Evolutionary conservation across 2,329 filamentous ascomycete genomes (phyloP), one percentile per base, ranked within the genome.

Genomic region (Aphanocladium album): DNA sequence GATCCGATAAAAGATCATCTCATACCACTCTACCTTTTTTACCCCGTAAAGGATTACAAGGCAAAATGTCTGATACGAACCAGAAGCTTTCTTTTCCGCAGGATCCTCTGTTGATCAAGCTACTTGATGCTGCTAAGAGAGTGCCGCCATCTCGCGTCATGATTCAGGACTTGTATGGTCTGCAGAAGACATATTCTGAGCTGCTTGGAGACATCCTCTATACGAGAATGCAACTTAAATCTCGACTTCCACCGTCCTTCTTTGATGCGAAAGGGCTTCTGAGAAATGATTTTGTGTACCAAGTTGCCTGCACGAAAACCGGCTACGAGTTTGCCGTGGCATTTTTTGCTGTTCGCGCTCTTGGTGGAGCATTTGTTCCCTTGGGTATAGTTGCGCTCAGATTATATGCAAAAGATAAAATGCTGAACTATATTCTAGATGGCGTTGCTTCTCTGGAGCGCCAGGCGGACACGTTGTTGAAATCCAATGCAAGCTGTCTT

Each of bases 291-390:
- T 12, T 16, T 3, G 62, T 64, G 1, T 64, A 68, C 21, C 41
- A 64, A 6, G 47, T 50, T 6, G 53, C 63, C 17, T 63, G 67
- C 16, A 61, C 65, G 19, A 33, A 37, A 21, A 63, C 62, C 9
- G 66, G 67, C 6, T 69, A 69, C 45, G 67, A 67, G 46, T 68
- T 68, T 25, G 47, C 66, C 12, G 67, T 69, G 5, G 66, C 65
- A 2, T 68, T 67, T 37, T 67, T 67, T 23, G 64, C 64, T 11
- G 57, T 62, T 21, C 63, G 64, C 9, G 66, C 60, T 3, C 39
- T 69, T 4, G 66, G 64, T 5, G 65, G 53, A 11, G 41, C 64
- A 6, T 63, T 61, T 17, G 51, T 67, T 17, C 63, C 66, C 2
- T 37, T 68, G 23, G 62, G 65, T 66, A 41, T 19, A 14, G 27